Base-by-base conservation (phyloP, 768 basidiomycete genomes). In the Mycena capillaripes region DNA sequence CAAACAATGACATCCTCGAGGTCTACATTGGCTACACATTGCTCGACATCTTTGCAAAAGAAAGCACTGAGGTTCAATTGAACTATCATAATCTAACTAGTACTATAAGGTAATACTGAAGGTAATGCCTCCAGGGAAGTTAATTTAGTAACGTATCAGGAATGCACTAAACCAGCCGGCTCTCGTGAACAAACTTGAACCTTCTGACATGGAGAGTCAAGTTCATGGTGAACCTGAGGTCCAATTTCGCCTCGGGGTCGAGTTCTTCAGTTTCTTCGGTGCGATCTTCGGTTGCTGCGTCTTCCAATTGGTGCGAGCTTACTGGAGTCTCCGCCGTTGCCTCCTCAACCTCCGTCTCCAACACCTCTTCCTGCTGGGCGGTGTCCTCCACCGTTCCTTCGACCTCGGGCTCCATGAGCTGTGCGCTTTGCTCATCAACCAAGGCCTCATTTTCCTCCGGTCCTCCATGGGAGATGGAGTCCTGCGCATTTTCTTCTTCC, bases 141-240 rank as follows among this genome's bases (percentile, higher is more conserved):
- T n/a, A n/a, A n/a, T n/a, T n/a, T n/a, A n/a, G n/a, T n/a, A n/a
- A n/a, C n/a, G n/a, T n/a, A n/a, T n/a, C n/a, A n/a, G n/a, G n/a
- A n/a, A n/a, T n/a, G n/a, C n/a, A n/a, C 29, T 29, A 32, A 36
- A 19, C 34, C 32, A 36, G 25, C 12, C 34, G 34, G n/a, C 32
- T 48, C 23, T 38, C 65, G 21, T 38, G 7, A n/a, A 63, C 34
- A n/a, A 70, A 62, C 44, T 34, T 44, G 29, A 70, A 29, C 53
- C 36, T 70, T n/a, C 30, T 32, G 52, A 70, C 69, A 38, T 70
- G 53, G n/a, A 53, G 69, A 12, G 21, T 58, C 5, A 70, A 42
- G 52, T 44, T 55, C n/a, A 63, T 55, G 2, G 52, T 29, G 48
- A 10, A 56, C 21, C 21, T 67, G 21, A 5, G 10, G 44, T 67